Base-by-base conservation (phyloP, 148 eudicot genomes). In the Rhododendron henanense region DNA sequence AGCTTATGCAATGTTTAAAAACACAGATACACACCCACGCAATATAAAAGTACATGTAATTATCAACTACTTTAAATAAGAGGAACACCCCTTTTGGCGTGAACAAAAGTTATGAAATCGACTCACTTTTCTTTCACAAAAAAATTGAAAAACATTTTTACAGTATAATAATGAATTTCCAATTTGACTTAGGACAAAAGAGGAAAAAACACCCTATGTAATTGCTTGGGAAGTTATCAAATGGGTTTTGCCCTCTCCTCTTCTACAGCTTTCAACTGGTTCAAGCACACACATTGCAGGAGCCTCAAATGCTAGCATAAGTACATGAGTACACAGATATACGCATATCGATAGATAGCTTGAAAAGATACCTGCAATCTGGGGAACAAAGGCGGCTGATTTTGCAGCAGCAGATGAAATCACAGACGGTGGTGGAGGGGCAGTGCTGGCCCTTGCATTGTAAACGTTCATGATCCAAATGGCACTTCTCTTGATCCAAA, bases 391-490 rank as follows among this genome's bases (percentile, higher is more conserved):
- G 69, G 87, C 31, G 25, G 88, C 80, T 0, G 90, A 87, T 4
- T 69, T 82, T 44, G 88, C 23, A 33, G 84, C 81, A 11, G 63
- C 57, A 47, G 91, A 61, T 10, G 88, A 74, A 35, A 86, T 53
- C 82, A 89, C 45, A 0, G 84, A 51, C 5, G 88, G 81, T 4
- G 88, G 87, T 10, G 87, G 81, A 79, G 82, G 81, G 47, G 84
- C 69, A 6, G 85, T 10, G 84, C 55, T 74, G 41, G 1, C 73
- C 88, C 74, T 81, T 10, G 86, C 86, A 81, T 92, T 95, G 75
- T 92, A 96, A 87, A 87, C 88, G 90, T 89, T 93, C 97, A 95
- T 85, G 93, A 59, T 90, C 93, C 85, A 96, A 83, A 63, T 86
- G 92, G 15, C 51, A 73, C 88, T 90, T 93, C 81, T 95, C 94